Percentiles rank a stretch among this genome's conserved stretches.
Evolutionary conservation across 2,329 filamentous ascomycete species (phyloP).

Genomic region (Botrytis hyacinthi): DNA sequence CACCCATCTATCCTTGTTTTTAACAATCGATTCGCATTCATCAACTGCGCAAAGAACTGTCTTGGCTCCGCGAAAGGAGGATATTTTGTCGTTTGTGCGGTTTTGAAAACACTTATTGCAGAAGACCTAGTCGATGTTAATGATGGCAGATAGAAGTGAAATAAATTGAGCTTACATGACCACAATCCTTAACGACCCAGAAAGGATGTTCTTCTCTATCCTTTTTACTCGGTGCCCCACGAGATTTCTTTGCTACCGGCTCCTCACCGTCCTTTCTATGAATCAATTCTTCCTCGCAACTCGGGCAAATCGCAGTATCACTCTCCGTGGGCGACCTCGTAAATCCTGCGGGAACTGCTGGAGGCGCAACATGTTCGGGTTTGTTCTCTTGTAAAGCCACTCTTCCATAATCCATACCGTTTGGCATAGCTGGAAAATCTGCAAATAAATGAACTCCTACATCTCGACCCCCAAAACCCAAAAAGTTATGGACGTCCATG

Average conservation of each 20-base stretch:
- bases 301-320: slow-evolving; percentile 76
- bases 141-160: slow-evolving; percentile 3
- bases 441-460: background rate
- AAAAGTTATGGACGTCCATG: background rate
- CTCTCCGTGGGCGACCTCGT: slow-evolving; percentile 73
- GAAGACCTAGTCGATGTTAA: slow-evolving; percentile 52
- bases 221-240: slow-evolving; percentile 50
- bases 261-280: slow-evolving; percentile 51
- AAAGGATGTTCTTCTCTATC: slow-evolving; percentile 74
- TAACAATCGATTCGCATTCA: slow-evolving; percentile 53
- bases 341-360: slow-evolving; percentile 70
- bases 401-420: slow-evolving; percentile 34
- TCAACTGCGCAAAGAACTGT: slow-evolving; percentile 53
- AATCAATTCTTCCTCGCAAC: slow-evolving; percentile 81
- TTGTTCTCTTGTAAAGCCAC: slow-evolving; percentile 32
- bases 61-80: slow-evolving; percentile 9
- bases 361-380: slow-evolving; percentile 38
- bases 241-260: slow-evolving; percentile 42
- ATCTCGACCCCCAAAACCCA: background rate
- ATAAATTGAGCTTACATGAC: slow-evolving; percentile 66
- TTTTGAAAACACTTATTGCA: slow-evolving; percentile 61
- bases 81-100: slow-evolving; percentile 37
- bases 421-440: slow-evolving; percentile 29
- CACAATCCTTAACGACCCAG: slow-evolving; percentile 87
- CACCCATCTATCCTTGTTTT: slow-evolving; percentile 57